A percentile compares a stretch with the other conserved stretches of the same genome.
Conservation (phyloP, 805 yeast genomes). For the Zygosaccharomyces lentus region DNA sequence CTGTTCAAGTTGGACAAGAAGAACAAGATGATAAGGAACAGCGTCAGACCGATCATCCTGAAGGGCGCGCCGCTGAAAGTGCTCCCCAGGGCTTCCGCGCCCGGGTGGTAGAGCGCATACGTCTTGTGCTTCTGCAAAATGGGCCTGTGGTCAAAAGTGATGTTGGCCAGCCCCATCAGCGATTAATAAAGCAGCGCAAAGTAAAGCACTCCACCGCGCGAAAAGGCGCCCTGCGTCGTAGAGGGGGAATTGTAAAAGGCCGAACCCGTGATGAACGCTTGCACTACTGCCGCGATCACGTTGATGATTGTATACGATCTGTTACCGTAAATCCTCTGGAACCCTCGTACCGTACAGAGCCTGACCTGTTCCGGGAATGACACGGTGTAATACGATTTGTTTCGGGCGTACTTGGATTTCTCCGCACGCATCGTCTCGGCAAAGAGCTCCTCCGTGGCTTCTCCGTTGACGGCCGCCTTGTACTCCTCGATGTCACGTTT, state of each 20-base stretch:
- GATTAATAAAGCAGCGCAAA: conserved; percentile 53
- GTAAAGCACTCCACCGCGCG: conserved; percentile 61
- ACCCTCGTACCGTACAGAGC: conserved; percentile 47
- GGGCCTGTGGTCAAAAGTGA: conserved; percentile 49
- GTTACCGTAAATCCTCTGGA: conserved; percentile 55
- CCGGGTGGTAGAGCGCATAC: conserved; percentile 68
- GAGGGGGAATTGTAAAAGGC: conserved; percentile 51
- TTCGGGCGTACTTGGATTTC: conserved; percentile 24
- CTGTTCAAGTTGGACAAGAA: conserved; percentile 52
- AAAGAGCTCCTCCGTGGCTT: conserved; percentile 36
- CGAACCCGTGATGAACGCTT: conserved; percentile 62
- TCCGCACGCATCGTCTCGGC: conserved; percentile 29
- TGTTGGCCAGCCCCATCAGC: conserved; percentile 47
- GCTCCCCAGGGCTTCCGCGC: conserved; percentile 66
- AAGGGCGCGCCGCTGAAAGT: conserved; percentile 60
- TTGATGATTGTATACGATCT: conserved; percentile 42
- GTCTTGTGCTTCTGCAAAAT: conserved; percentile 67
- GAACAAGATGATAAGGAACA: conserved; percentile 48
- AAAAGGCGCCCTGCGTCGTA: conserved; percentile 52
- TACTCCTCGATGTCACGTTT: conserved; percentile 41
- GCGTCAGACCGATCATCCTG: conserved; percentile 44
- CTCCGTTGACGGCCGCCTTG: conserved; percentile 27
- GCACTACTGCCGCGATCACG: conserved; percentile 38
- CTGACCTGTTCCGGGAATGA: conserved; percentile 44
- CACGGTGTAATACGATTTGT: conserved; percentile 27